Base-by-base conservation (phyloP, 2,329 filamentous ascomycete genomes). In the Aureobasidium sp. region DNA sequence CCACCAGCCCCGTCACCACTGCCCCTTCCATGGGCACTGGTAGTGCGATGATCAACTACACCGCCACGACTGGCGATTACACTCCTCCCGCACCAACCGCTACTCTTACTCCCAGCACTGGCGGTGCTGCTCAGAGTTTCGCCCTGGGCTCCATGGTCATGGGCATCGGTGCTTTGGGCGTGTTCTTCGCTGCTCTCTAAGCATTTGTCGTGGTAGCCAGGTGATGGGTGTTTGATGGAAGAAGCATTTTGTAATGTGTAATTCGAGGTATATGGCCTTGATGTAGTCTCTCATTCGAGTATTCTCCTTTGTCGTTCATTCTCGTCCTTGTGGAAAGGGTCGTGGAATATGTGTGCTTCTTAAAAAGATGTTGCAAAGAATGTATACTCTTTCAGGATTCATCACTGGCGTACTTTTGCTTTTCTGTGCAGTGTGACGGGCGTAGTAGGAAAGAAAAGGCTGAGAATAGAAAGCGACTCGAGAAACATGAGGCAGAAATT, bases 21-120 rank as follows among this genome's bases (percentile, higher is more conserved):
- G 36, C 45, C 2, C 31, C 56, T 31, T 36, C 45, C 14, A 45
- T 51, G 31, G 57, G 44, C 5, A 60, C 57, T 5, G 57, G 45
- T 25, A 47, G 48, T 27, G 36, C 36, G 2, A 51, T 42, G 22
- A 45, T 49, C 45, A 51, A 60, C 45, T 60, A 49, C 34, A 60
- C 57, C 17, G 57, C 57, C 34, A 51, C 57, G 2, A 60, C 57
- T 22, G 57, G 57, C 14, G 37, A 41, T 3, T 60, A 60, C 45
- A 60, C 57, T 22, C 57, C 57, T 31, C 15, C 57, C 17, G 22
- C 44, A 15, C 57, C 57, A 1, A 60, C 44, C 1, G 37, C 51
- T 0, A 60, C 57, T 2, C 44, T 60, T 0, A 60, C 57, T 2
- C 44, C 57, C 17, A 49, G 45, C 17, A 51, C 44, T 11, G 45